These are phyloP conservation scores for Hemileia vastatrix DNA, from an alignment of 1,284 basidiomycete species.

Conservation along the genomic window DNA sequence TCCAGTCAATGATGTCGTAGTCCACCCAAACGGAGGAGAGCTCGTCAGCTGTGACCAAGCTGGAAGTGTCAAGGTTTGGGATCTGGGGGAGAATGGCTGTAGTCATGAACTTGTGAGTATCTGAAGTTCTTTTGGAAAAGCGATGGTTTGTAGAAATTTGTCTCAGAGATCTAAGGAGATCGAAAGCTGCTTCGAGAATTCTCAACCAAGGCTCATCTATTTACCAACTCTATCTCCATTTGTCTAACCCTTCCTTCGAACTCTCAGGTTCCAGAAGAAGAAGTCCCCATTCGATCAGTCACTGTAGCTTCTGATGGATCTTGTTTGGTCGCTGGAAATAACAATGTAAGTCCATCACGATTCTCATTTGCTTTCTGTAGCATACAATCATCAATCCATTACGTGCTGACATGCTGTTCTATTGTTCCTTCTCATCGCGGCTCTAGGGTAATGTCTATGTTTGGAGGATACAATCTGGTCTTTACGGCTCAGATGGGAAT, in stretches of 20 bases:
- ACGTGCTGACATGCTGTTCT: conserved; percentile 26
- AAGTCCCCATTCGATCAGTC: conserved; percentile 89
- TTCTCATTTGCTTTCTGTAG: neutral
- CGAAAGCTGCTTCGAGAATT: neutral
- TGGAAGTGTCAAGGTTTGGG: conserved; percentile 97
- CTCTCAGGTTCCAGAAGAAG: conserved; percentile 75
- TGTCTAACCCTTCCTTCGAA: conserved; percentile 24
- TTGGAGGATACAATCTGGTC: conserved; percentile 81
- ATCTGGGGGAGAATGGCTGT: conserved; percentile 89
- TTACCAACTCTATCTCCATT: conserved; percentile 32
- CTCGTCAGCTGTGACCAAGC: conserved; percentile 98
- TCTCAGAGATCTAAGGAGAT: too few relatives aligned
- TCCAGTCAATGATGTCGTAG: conserved; percentile 86
- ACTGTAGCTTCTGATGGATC: conserved; percentile 90
- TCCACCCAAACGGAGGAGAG: conserved; percentile 98
- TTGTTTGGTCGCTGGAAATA: conserved; percentile 91
- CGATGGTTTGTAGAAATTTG: too few relatives aligned
- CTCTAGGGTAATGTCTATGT: conserved; percentile 81
- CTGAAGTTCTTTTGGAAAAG: too few relatives aligned
- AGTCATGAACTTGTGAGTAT: conserved; percentile 85
- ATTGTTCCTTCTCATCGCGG: too few relatives aligned
- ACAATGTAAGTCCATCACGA: conserved; percentile 56
- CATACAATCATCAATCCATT: conserved; percentile 21
- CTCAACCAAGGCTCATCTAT: neutral
- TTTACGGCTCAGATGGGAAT: conserved; percentile 34